Conservation (phyloP, 1,284 basidiomycete genomes). For the Jaminaea rosea region DNA sequence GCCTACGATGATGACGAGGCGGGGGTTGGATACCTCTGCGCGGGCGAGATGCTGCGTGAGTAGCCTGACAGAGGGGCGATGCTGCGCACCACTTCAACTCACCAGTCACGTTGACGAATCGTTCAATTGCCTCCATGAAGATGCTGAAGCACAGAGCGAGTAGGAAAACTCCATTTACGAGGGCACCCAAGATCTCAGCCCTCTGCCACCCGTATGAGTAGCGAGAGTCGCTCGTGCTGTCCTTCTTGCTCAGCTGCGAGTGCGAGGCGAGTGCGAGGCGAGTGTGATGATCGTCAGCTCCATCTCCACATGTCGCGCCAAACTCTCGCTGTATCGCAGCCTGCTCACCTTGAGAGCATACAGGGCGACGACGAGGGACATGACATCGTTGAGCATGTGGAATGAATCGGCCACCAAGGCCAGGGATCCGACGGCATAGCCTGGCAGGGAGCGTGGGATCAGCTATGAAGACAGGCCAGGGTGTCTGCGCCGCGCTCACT, state of each 20-base stretch:
- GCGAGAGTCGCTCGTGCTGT: conserved; percentile 47
- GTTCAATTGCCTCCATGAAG: conserved; percentile 79
- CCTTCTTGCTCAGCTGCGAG: conserved; percentile 1
- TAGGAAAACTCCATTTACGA: conserved; percentile 93
- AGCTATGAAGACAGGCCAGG: neutral
- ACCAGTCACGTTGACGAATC: conserved; percentile 61
- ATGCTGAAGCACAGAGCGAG: conserved; percentile 93
- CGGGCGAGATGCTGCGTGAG: conserved; percentile 6
- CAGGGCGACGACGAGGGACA: conserved; percentile 86
- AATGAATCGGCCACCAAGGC: conserved; percentile 94
- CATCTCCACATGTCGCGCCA: too few species aligned
- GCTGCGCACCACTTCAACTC: neutral
- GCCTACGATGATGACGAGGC: conserved; percentile 81
- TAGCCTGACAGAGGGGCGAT: neutral
- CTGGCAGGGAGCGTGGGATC: conserved; percentile 51
- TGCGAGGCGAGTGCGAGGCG: neutral
- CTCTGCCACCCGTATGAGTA: conserved; percentile 96
- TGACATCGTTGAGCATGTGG: conserved; percentile 77
- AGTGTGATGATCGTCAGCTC: neutral
- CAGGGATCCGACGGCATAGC: conserved; percentile 86
- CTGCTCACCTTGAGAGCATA: conserved; percentile 85
- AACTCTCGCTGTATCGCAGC: too few species aligned
- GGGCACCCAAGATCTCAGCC: conserved; percentile 75
- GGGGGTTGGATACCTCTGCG: conserved; percentile 75
- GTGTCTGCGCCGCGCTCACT: conserved; percentile 14